A percentile compares a stretch with the other conserved stretches of the same genome.
These are phyloP conservation scores for Chlorophyllum brunneum DNA, from an alignment of 768 basidiomycete genomes.

Conservation along the genomic window DNA sequence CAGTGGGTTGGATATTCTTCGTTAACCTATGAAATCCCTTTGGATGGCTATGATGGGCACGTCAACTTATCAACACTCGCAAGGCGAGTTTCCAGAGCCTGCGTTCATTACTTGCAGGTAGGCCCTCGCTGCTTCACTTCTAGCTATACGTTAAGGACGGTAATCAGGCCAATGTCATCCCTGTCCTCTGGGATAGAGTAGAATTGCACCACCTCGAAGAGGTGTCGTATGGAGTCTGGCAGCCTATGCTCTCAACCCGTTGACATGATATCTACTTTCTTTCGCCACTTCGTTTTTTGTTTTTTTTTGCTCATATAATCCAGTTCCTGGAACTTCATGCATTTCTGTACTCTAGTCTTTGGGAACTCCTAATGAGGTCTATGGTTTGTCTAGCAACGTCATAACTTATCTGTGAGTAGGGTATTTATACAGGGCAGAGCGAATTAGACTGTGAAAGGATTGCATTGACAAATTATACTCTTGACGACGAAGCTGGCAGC, in stretches of 20 bases:
- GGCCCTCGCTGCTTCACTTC: constrained; percentile 3
- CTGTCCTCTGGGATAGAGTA: constrained; percentile 65
- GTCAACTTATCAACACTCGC: constrained; percentile 65
- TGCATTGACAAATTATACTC: constrained; percentile 63
- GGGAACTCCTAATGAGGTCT: neutral
- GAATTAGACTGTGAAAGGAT: constrained; percentile 51
- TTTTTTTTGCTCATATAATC: too few relatives aligned
- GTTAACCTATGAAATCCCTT: constrained; percentile 71
- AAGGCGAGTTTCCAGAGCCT: constrained; percentile 64
- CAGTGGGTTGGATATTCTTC: constrained; percentile 72
- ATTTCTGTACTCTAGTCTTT: neutral
- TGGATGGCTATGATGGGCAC: constrained; percentile 63
- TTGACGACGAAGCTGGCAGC: constrained; percentile 78
- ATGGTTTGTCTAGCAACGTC: too few relatives aligned
- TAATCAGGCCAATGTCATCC: constrained; percentile 68
- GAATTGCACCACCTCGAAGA: constrained; percentile 72
- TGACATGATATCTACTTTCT: constrained; percentile 19
- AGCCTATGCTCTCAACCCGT: constrained; percentile 56
- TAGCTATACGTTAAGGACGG: neutral
- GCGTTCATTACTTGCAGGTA: constrained; percentile 74
- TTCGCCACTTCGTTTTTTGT: neutral
- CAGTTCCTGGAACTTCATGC: too few relatives aligned
- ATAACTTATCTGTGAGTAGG: too few relatives aligned
- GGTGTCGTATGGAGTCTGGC: constrained; percentile 64
- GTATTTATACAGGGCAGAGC: neutral